Conservation (phyloP, 768 basidiomycete genomes). For the Hypsizygus marmoreus region DNA sequence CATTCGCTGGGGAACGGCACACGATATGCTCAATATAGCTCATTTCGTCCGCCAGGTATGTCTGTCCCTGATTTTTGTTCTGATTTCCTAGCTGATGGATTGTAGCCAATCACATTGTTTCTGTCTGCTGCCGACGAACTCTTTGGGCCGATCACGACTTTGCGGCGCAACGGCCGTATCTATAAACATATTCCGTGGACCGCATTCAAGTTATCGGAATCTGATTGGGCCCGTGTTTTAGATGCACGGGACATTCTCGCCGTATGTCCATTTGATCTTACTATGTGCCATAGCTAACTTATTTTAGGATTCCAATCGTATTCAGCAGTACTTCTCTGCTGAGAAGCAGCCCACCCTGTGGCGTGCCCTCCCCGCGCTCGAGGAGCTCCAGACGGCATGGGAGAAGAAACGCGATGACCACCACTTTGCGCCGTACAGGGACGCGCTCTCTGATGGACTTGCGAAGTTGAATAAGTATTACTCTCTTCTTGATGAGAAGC, state of each 20-base stretch:
- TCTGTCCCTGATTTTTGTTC: constrained; percentile 11
- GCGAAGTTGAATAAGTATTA: constrained; percentile 21
- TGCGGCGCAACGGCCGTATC: not conserved
- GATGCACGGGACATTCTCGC: constrained; percentile 8
- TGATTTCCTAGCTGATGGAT: not conserved
- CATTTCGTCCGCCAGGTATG: constrained; percentile 14
- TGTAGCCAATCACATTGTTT: constrained; percentile 12
- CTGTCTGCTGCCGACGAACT: constrained; percentile 3
- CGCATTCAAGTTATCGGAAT: constrained; percentile 1
- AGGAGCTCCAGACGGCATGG: constrained; percentile 19
- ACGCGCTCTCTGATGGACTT: constrained; percentile 7
- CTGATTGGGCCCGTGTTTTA: constrained; percentile 6
- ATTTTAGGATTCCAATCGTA: constrained; percentile 22
- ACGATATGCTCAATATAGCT: constrained; percentile 19
- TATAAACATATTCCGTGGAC: constrained; percentile 10
- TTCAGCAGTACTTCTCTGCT: constrained; percentile 20
- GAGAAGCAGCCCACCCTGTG: constrained; percentile 23
- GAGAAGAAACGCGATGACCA: constrained; percentile 7
- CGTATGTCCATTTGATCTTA: constrained; percentile 2
- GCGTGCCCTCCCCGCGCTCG: constrained; percentile 22
- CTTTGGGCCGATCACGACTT: constrained; percentile 12
- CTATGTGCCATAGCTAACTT: constrained; percentile 17
- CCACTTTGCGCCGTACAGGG: not conserved
- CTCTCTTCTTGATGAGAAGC: too few relatives aligned
- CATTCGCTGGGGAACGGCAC: constrained; percentile 23